Conservation (phyloP, 2,329 filamentous ascomycete species). For the Penicillium sp. region DNA sequence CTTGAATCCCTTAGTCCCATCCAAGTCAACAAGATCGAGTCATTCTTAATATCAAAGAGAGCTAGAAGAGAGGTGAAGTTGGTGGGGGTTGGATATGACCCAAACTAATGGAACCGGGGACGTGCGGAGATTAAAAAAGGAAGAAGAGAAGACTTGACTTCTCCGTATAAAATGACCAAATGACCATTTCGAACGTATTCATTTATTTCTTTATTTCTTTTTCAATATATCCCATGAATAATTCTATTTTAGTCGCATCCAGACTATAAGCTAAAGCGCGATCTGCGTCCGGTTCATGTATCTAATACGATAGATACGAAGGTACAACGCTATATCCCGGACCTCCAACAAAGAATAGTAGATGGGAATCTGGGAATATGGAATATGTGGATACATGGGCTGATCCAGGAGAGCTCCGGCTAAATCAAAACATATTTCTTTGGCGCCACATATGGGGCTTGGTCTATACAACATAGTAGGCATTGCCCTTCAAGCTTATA, state of each 20-base stretch:
- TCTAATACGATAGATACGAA: neutral
- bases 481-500: neutral
- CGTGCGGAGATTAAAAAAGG: constrained; percentile 20
- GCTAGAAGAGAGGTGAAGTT: constrained; percentile 4
- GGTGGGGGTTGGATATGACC: constrained; percentile 12
- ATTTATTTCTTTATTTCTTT: neutral
- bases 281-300: neutral
- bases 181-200: neutral
- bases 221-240: neutral
- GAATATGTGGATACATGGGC: constrained; percentile 2
- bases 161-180: neutral
- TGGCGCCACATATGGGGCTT: neutral
- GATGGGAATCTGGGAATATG: neutral
- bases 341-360: neutral
- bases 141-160: neutral
- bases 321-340: neutral
- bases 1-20: neutral
- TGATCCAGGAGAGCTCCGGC: constrained; percentile 9
- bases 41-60: neutral
- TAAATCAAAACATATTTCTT: neutral
- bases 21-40: neutral
- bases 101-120: constrained; percentile 19
- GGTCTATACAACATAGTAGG: neutral
- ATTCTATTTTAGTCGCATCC: neutral
- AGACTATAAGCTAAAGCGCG: neutral